Conservation (phyloP, 306 rosid genomes). For the Phaseolus lunatus region DNA sequence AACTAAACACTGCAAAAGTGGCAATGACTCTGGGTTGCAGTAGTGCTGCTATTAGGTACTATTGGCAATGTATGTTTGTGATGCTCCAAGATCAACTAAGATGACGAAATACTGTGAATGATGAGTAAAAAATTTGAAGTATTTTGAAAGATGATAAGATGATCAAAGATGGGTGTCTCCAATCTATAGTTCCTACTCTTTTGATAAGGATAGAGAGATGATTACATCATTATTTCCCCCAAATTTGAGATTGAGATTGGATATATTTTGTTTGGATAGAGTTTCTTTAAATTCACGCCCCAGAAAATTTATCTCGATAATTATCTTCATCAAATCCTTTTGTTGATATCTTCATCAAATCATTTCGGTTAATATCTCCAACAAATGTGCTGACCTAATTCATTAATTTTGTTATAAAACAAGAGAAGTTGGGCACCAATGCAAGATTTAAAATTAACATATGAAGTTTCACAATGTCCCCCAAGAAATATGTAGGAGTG, state of each 20-base stretch:
- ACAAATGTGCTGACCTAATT: not conserved
- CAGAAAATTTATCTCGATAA: not conserved
- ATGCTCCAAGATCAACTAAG: not conserved
- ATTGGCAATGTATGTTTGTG: not conserved
- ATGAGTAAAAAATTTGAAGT: not conserved
- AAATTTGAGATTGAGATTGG: not conserved
- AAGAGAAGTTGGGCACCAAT: conserved; percentile 1
- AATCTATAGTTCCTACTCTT: not conserved
- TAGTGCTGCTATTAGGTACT: not conserved
- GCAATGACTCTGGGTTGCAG: not conserved
- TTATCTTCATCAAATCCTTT: not conserved
- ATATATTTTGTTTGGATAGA: not conserved
- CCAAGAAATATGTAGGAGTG: not conserved
- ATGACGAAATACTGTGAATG: not conserved
- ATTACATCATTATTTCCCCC: not conserved
- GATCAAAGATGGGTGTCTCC: not conserved
- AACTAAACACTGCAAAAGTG: not conserved
- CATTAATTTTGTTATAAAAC: not conserved
- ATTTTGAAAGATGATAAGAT: not conserved
- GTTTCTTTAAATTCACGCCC: not conserved
- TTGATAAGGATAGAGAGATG: not conserved
- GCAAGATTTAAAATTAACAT: not conserved
- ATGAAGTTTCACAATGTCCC: not conserved
- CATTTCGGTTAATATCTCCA: not conserved
- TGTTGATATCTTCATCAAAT: not conserved